Percentiles rank a stretch among this genome's conserved stretches.
Conservation (phyloP, 2,329 filamentous ascomycete species). For the Xylariaceae sp. region DNA sequence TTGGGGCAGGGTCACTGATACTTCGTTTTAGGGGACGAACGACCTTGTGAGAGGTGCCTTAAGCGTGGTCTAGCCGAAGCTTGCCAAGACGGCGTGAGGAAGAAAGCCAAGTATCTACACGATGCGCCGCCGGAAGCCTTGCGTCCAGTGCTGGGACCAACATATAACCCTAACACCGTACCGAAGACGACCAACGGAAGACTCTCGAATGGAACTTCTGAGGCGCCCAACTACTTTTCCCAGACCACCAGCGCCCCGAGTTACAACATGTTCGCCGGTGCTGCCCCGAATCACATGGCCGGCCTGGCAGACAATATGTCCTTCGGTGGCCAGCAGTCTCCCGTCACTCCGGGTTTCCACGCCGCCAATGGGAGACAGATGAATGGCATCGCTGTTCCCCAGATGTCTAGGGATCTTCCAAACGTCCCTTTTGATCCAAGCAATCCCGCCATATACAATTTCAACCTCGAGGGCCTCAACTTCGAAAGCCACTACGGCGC, state of each 20-base stretch:
- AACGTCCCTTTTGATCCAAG: slow-evolving; percentile 71
- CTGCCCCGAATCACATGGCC: slow-evolving; percentile 35
- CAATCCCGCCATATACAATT: slow-evolving; percentile 89
- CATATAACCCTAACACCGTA: slow-evolving; percentile 53
- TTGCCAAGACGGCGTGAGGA: slow-evolving; percentile 93
- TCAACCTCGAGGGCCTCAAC: slow-evolving; percentile 87
- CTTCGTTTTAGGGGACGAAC: slow-evolving; percentile 68
- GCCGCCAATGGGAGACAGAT: slow-evolving; percentile 37
- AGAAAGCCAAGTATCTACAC: slow-evolving; percentile 98
- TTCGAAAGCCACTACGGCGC: slow-evolving; percentile 96
- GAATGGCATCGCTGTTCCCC: slow-evolving; percentile 40
- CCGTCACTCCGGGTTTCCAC: slow-evolving; percentile 67
- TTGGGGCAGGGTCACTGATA: slow-evolving; percentile 6
- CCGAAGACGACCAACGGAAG: slow-evolving; percentile 39
- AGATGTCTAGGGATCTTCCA: slow-evolving; percentile 41
- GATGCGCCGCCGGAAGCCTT: slow-evolving; percentile 87
- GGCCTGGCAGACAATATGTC: slow-evolving; percentile 39
- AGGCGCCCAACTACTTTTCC: slow-evolving; percentile 41
- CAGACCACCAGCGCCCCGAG: slow-evolving; percentile 35
- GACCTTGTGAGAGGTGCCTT: slow-evolving; percentile 88
- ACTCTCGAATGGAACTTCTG: slow-evolving; percentile 40
- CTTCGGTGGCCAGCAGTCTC: slow-evolving; percentile 63
- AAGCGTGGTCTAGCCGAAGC: slow-evolving; percentile 85
- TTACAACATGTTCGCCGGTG: slow-evolving; percentile 45
- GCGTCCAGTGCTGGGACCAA: slow-evolving; percentile 72